Base-by-base conservation (phyloP, 2,329 filamentous ascomycete species). In the Talaromyces pinophilus region DNA sequence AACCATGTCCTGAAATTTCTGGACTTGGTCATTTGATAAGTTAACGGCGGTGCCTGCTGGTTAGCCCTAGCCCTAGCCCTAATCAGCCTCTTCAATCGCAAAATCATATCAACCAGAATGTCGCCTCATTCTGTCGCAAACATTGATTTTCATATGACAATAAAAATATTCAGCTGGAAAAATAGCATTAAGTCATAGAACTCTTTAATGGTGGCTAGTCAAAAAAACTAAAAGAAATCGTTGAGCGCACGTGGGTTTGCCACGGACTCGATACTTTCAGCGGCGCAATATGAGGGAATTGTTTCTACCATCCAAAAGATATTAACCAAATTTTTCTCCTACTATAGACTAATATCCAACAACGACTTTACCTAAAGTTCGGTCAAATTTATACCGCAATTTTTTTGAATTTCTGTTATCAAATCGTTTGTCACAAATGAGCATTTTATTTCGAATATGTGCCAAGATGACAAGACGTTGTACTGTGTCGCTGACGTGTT, bases 201-300 rank as follows among this genome's bases (percentile, higher is more conserved):
- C 25, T 30, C 13, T n/a, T 30, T 17, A 1, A 54, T 15, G 17
- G 3, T 25, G 46, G 13, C 10, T 33, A 54, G 7, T n/a, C 5
- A 17, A 42, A n/a, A 52, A 19, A 17, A 17, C 2, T 2, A 19
- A 2, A 30, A 52, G 2, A 13, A 13, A 35, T 6, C n/a, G 11
- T 22, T 10, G 11, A 40, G 19, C 10, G 19, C 54, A 57, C 54
- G 33, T 25, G 54, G 54, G n/a, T 38, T 38, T 38, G 54, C 30
- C 30, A 55, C 48, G 5, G 28, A 55, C 2, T 55, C 8, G 17
- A 30, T 55, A 35, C 30, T 57, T 57, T 25, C 1, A 4, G 30
- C 19, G 54, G n/a, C 33, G 54, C 28, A 48, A 2, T 50, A 52
- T 62, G 60, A 52, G 60, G 60, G 44, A 62, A 62, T 62, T 62